Evolutionary conservation across 805 yeast genomes (phyloP).

Genomic region (Brettanomyces naardenensis): DNA sequence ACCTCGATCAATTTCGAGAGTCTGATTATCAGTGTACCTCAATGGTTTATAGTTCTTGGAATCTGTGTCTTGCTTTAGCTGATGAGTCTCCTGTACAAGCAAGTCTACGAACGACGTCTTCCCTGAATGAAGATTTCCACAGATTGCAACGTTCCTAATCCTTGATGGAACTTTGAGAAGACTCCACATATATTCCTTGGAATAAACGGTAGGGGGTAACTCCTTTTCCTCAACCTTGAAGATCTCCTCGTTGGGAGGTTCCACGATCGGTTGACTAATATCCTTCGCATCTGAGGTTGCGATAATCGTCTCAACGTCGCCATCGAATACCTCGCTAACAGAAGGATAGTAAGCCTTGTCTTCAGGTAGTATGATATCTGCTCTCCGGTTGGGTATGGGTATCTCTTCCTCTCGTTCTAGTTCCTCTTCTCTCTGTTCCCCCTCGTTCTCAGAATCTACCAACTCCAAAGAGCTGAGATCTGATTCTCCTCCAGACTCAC

Average conservation of each 20-base stretch:
- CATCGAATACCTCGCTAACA: constrained; percentile 42
- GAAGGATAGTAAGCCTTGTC: constrained; percentile 37
- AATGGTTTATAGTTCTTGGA: constrained; percentile 36
- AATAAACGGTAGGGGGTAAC: constrained; percentile 54
- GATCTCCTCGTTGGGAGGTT: constrained; percentile 35
- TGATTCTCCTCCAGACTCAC: constrained; percentile 31
- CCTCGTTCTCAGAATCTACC: constrained; percentile 7
- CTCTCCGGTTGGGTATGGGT: constrained; percentile 12
- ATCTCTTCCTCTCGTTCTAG: constrained; percentile 7
- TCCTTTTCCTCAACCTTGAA: constrained; percentile 42
- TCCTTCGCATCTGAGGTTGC: constrained; percentile 37
- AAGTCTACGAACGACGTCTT: constrained; percentile 73
- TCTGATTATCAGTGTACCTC: constrained; percentile 66
- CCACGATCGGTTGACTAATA: constrained; percentile 56
- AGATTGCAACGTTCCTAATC: constrained; percentile 64
- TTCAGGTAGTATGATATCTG: constrained; percentile 32
- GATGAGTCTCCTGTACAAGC: constrained; percentile 61
- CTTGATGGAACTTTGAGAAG: constrained; percentile 47
- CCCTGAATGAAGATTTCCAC: constrained; percentile 82
- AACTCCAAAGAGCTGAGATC: constrained; percentile 26
- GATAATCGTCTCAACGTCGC: constrained; percentile 58
- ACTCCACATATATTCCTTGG: constrained; percentile 53
- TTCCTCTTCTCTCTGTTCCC: constrained; percentile 1
- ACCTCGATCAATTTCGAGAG: constrained; percentile 63
- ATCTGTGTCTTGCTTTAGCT: constrained; percentile 23